Evolutionary conservation across 345 rosid genomes (phyloP), one percentile per base, ranked within the genome.

Genomic region (Passiflora organensis): DNA sequence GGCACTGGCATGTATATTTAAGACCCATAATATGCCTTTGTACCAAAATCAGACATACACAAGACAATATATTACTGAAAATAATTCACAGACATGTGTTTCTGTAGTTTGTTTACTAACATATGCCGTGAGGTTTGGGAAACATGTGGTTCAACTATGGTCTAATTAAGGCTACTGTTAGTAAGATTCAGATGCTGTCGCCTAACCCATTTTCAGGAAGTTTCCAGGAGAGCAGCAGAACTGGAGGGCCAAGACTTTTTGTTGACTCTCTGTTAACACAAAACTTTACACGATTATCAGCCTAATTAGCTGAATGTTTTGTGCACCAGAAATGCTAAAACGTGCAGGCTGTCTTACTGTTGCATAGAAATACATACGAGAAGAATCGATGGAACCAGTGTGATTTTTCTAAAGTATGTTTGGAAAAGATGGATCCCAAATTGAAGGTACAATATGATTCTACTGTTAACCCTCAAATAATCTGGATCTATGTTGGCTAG

Each of bases 21-120:
- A 15, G 63, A 52, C 51, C 53, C 17, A 32, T 47, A 42, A 53
- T 64, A 39, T 32, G 58, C 60, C 59, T 59, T 61, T 65, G 63
- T 48, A 48, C 45, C 55, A 63, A 67, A 53, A 55, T 62, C 51
- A 54, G 38, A 45, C 53, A 53, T 53, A 47, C 52, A 32, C 51
- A n/a, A 22, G n/a, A n/a, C n/a, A n/a, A n/a, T n/a, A n/a, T n/a
- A n/a, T n/a, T n/a, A n/a, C n/a, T n/a, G n/a, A n/a, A 45, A 45
- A 43, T 41, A 58, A 39, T 28, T 28, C 3, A 28, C 34, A 28
- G 34, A 32, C 51, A 28, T 52, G 58, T 51, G 48, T 18, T 51
- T 43, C n/a, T 32, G 57, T 25, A 10, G 2, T 2, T 45, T 51
- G 42, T 18, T 63, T 38, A 46, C 10, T 24, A 57, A 25, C 13